These are phyloP conservation scores for Lipomyces anomalus DNA, from an alignment of 805 yeast species.

Conservation along the genomic window DNA sequence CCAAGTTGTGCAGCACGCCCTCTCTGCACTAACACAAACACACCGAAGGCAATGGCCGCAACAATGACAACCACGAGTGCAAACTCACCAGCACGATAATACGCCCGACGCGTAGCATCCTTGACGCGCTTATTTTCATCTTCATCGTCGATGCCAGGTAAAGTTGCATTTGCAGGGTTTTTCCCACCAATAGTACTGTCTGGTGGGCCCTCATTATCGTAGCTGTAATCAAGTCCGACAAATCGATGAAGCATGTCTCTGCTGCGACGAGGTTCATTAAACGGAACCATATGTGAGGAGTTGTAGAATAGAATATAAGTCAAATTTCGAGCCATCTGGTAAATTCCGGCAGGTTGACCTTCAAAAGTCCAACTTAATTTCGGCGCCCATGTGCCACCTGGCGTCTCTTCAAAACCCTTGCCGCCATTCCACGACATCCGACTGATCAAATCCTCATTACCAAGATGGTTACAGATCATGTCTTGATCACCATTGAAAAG, in stretches of 20 bases:
- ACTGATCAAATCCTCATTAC: slow-evolving; percentile 62
- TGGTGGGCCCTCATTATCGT: slow-evolving; percentile 7
- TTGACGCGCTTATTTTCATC: slow-evolving; percentile 26
- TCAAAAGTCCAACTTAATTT: slow-evolving; percentile 44
- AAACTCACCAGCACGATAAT: slow-evolving; percentile 35
- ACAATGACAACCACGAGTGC: slow-evolving; percentile 35
- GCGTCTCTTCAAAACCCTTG: slow-evolving; percentile 31
- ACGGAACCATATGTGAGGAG: slow-evolving; percentile 93
- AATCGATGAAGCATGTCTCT: slow-evolving; percentile 60
- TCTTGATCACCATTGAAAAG: slow-evolving; percentile 86
- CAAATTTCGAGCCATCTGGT: slow-evolving; percentile 59
- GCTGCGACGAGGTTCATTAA: slow-evolving; percentile 64
- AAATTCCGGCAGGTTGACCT: slow-evolving; percentile 39
- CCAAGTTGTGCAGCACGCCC: slow-evolving; percentile 2
- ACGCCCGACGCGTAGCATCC: slow-evolving; percentile 35
- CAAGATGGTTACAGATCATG: slow-evolving; percentile 76
- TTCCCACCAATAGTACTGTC: slow-evolving; percentile 10
- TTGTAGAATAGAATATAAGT: slow-evolving; percentile 68
- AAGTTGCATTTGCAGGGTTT: slow-evolving; percentile 7
- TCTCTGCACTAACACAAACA: slow-evolving; percentile 19
- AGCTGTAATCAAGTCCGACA: slow-evolving; percentile 18
- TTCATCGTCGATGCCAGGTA: slow-evolving; percentile 3
- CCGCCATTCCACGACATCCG: slow-evolving; percentile 60
- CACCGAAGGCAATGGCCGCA: slow-evolving; percentile 18
- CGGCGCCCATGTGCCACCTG: slow-evolving; percentile 26